phyloP scores from a whole-genome alignment of 306 rosid species.

The Dryas octopetala region DNA sequence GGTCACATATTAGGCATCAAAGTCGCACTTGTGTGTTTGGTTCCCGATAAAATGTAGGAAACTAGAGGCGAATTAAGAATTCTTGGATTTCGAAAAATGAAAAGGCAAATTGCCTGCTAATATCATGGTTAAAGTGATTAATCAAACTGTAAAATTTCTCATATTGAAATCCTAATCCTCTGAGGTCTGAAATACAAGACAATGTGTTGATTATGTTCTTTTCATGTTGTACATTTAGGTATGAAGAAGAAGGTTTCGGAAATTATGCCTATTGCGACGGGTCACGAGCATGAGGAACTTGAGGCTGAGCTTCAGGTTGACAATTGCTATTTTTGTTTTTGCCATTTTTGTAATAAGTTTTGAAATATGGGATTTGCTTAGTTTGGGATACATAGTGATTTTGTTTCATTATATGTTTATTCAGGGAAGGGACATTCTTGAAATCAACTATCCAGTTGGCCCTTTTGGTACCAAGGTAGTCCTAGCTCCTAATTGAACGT shows the following conservation, averaged over 20 bases:
- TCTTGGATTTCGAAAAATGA: neutral
- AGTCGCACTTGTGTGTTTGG: neutral
- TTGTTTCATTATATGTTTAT: conserved; percentile 10
- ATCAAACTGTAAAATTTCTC: neutral
- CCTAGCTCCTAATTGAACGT: neutral
- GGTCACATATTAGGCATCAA: neutral
- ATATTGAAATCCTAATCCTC: conserved; percentile 2
- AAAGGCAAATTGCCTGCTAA: neutral
- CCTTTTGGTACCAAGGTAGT: conserved; percentile 51
- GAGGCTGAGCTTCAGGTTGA: conserved; percentile 39
- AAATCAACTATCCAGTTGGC: conserved; percentile 42
- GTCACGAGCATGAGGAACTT: conserved; percentile 44
- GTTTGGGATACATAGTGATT: neutral
- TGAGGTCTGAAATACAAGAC: neutral
- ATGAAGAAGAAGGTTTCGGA: conserved; percentile 34
- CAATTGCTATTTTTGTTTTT: neutral
- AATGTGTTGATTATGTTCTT: neutral
- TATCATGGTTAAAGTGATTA: neutral
- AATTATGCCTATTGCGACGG: conserved; percentile 36
- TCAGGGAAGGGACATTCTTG: conserved; percentile 48
- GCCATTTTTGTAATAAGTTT: neutral
- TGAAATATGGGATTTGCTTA: neutral
- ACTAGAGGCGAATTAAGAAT: neutral
- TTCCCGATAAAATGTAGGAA: neutral
- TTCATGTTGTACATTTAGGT: conserved; percentile 10